These are phyloP conservation scores for Medicago truncatula DNA, from an alignment of 306 rosid species.

Conservation along the genomic window MtrunA17r5.0-ANR NC_053045.1:35332001-35332500, in stretches of 20 bases:
- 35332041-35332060: background rate
- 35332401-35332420: background rate
- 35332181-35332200: background rate
- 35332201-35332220: background rate
- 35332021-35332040: background rate
- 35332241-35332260: background rate
- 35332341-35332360: background rate
- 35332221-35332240: background rate
- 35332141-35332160: background rate
- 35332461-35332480: background rate
- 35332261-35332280: background rate
- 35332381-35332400: background rate
- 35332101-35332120: background rate
- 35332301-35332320: background rate
- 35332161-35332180: too few species aligned
- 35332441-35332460: background rate
- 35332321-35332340: background rate
- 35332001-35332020: background rate
- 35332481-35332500: background rate
- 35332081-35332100: background rate
- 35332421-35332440: constrained; percentile 13
- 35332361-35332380: background rate
- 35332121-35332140: background rate
- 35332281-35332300: background rate
- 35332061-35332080: background rate